Evolutionary conservation across 1,139 yeast species (phyloP).

Genomic region (Candida dubliniensis): DNA sequence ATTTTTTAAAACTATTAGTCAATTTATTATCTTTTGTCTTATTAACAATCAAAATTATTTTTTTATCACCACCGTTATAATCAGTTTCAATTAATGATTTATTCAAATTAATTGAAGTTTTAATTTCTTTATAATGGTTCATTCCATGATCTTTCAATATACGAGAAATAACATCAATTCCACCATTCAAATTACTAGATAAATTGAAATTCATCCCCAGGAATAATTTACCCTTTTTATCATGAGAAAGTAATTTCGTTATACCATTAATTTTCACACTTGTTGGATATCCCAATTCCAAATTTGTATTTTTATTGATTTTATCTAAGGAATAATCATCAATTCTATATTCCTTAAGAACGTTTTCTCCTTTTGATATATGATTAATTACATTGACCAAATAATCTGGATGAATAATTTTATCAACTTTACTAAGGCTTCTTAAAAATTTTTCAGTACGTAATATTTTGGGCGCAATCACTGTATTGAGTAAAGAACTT

Average conservation of each 20-base stretch:
- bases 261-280: slow-evolving; percentile 21
- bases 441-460: slow-evolving; percentile 84
- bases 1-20: slow-evolving; percentile 37
- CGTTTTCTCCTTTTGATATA: slow-evolving; percentile 4
- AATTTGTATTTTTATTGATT: slow-evolving; percentile 28
- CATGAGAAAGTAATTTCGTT: slow-evolving; percentile 20
- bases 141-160: slow-evolving; percentile 70
- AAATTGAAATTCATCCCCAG: slow-evolving; percentile 52
- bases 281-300: slow-evolving; percentile 30
- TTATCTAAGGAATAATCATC: slow-evolving; percentile 40
- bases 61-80: slow-evolving; percentile 17
- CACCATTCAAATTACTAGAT: slow-evolving; percentile 67
- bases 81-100: slow-evolving; percentile 12
- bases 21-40: slow-evolving; percentile 46
- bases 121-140: slow-evolving; percentile 34
- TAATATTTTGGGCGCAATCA: slow-evolving; percentile 74
- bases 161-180: slow-evolving; percentile 56
- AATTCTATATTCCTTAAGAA: slow-evolving; percentile 23
- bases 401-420: slow-evolving; percentile 51
- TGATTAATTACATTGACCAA: slow-evolving; percentile 39
- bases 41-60: slow-evolving; percentile 35
- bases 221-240: slow-evolving; percentile 42
- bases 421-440: slow-evolving; percentile 34
- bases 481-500: slow-evolving; percentile 36
- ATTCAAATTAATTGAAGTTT: slow-evolving; percentile 15